Percentiles rank a stretch among this genome's conserved stretches.
Evolutionary conservation across 2,329 filamentous ascomycete genomes (phyloP).

Genomic region (Colletotrichum lupini): DNA sequence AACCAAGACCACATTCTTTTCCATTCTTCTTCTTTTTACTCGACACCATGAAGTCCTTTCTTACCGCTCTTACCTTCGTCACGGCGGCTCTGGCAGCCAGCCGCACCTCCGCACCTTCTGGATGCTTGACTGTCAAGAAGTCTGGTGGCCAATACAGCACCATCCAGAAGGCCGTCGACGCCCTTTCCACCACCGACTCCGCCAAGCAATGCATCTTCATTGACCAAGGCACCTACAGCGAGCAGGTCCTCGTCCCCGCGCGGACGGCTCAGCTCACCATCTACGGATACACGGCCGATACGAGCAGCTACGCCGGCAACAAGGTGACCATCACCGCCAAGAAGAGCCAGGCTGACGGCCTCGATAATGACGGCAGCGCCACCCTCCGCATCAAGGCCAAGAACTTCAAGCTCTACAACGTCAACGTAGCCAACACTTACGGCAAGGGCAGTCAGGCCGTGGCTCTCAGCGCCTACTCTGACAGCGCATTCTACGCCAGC

Average conservation of each 20-base stretch:
- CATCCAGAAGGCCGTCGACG: constrained; percentile 65
- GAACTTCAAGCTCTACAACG: constrained; percentile 69
- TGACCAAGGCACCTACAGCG: constrained; percentile 71
- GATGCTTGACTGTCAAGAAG: constrained; percentile 46
- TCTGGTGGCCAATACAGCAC: constrained; percentile 39
- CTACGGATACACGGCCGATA: constrained; percentile 66
- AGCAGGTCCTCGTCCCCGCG: constrained; percentile 66
- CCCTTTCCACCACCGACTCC: constrained; percentile 63
- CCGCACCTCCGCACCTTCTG: constrained; percentile 44
- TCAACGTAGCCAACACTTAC: constrained; percentile 62
- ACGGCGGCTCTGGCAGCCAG: constrained; percentile 37
- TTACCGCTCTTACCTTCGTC: constrained; percentile 10
- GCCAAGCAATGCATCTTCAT: constrained; percentile 71
- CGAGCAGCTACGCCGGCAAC: constrained; percentile 64
- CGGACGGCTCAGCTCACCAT: constrained; percentile 64
- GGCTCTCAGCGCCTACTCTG: constrained; percentile 55
- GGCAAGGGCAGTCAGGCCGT: constrained; percentile 61
- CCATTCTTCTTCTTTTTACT: neutral
- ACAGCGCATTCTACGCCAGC: constrained; percentile 60
- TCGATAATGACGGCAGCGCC: constrained; percentile 64
- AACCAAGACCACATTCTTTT: neutral
- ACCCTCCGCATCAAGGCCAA: constrained; percentile 59
- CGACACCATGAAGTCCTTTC: constrained; percentile 29
- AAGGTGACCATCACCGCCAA: constrained; percentile 65
- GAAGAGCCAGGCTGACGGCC: constrained; percentile 62